Evolutionary conservation across 257 asterid genomes (phyloP), one percentile per base, ranked within the genome.

Genomic region (Handroanthus guayacan): DNA sequence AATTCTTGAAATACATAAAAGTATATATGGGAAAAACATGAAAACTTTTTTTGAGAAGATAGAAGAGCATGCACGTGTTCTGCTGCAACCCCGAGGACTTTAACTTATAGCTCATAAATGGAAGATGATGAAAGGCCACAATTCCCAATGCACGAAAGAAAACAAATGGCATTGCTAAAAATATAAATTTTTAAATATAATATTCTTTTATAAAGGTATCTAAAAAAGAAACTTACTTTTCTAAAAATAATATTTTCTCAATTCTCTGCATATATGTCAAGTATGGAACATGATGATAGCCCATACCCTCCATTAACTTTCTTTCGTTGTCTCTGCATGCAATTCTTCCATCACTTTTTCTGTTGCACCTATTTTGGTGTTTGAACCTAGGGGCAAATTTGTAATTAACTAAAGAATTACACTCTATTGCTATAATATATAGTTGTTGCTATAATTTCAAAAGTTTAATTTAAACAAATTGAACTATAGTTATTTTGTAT

Each of bases 301-400:
- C 82, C 82, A 64, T 80, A 13, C 55, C 56, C 57, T 43, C 65
- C 9, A 44, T 61, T 36, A 60, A 55, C 34, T 9, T 55, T 31
- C 45, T 60, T 67, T 52, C 72, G 20, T 36, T 76, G 78, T 69
- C 79, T 72, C 82, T 79, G 79, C 79, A 72, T 84, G 79, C 82
- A 76, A 81, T 12, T 47, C 12, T 47, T 9, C 14, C 52, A 11
- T 47, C 9, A 7, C 14, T 47, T 47, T 11, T 7, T 9, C 10
- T 47, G 52, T 47, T 47, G 52, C 14, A 47, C 9, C 3, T 11
- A 47, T 7, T 47, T 47, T 9, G 14, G 1, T 5, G 10, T 45
- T 8, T 45, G 1, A 25, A 25, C 31, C 31, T 25, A n/a, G 31
- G 31, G 31, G 31, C 31, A 25, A 25, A 25, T 25, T 25, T 25